Evolutionary conservation across 2,329 filamentous ascomycete genomes (phyloP), one percentile per base, ranked within the genome.

Genomic region (Penicillium olsonii): DNA sequence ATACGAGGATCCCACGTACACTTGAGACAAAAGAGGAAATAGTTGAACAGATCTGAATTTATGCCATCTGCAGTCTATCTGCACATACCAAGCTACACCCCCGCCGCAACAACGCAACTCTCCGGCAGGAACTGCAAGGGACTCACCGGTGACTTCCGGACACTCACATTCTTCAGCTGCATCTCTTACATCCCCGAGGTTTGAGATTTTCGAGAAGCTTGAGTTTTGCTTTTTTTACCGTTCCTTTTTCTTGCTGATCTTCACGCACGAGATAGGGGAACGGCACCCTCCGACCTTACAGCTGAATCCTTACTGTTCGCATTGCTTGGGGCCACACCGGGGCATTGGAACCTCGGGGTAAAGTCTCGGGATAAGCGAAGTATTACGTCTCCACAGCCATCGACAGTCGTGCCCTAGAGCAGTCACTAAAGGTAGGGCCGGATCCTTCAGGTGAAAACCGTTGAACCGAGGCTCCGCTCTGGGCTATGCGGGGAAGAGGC

Each of bases 401-500:
- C 3, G 29, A 6, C 14, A n/a, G n/a, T 31, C 7, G 39, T 45
- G 47, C 47, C 47, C 47, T 45, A 49, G 17, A 39, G 22, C 10
- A 34, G 15, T 9, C 18, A 9, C 17, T 17, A 35, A 35, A 35
- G 17, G n/a, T 48, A 48, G 38, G 44, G 44, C 37, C 22, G 29
- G 35, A 15, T 5, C 18, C 34, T 18, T 27, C 12, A 37, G 39
- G 43, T 34, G 18, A 37, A 55, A 53, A 47, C 50, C 53, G 47
- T 56, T 54, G 38, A 17, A 44, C 47, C 47, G 47, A 45, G 47
- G 47, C 47, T 49, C 47, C 47, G 47, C 47, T 49, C 17, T 43
- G 14, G 38, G 37, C 35, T 42, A 43, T 37, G 47, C 44, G 44
- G 35, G 46, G 17, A 35, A 45, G 27, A 45, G 47, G 47, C 47